Percentiles rank a stretch among this genome's conserved stretches.
Evolutionary conservation across 441 rosid species (phyloP).

Genomic region (Omphalea diandra): DNA sequence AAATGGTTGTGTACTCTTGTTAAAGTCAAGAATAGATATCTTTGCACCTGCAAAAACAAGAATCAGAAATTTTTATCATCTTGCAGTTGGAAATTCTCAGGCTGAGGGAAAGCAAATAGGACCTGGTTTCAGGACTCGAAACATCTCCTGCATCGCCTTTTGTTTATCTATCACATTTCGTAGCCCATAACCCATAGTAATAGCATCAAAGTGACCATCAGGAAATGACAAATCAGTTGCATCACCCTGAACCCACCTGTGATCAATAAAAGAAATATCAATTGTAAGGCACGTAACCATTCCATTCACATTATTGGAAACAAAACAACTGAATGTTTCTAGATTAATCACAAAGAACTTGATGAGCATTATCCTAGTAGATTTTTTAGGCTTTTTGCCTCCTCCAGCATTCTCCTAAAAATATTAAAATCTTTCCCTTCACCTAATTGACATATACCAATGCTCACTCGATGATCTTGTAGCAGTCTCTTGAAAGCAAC

Average conservation of each 20-base stretch:
- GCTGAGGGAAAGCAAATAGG: not conserved
- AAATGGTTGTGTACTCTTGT: constrained; percentile 52
- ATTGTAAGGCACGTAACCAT: constrained; percentile 1
- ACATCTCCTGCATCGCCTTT: constrained; percentile 63
- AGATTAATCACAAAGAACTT: constrained; percentile 1
- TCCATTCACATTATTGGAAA: not conserved
- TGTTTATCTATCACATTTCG: constrained; percentile 66
- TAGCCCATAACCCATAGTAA: constrained; percentile 88
- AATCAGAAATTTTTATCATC: constrained; percentile 11
- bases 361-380: not conserved
- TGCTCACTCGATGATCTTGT: constrained; percentile 88
- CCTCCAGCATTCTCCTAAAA: not conserved
- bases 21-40: constrained; percentile 75
- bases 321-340: not conserved
- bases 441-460: constrained; percentile 37
- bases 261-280: constrained; percentile 17
- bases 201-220: constrained; percentile 65
- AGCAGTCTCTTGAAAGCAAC: constrained; percentile 47
- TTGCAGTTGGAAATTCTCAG: not conserved
- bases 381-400: not conserved
- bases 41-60: constrained; percentile 51
- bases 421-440: not conserved
- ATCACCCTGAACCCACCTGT: constrained; percentile 85
- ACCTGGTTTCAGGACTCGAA: constrained; percentile 82
- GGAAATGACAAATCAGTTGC: constrained; percentile 71